phyloP scores from a whole-genome alignment of 2,329 filamentous ascomycete species.

The Botrytis deweyae region DNA sequence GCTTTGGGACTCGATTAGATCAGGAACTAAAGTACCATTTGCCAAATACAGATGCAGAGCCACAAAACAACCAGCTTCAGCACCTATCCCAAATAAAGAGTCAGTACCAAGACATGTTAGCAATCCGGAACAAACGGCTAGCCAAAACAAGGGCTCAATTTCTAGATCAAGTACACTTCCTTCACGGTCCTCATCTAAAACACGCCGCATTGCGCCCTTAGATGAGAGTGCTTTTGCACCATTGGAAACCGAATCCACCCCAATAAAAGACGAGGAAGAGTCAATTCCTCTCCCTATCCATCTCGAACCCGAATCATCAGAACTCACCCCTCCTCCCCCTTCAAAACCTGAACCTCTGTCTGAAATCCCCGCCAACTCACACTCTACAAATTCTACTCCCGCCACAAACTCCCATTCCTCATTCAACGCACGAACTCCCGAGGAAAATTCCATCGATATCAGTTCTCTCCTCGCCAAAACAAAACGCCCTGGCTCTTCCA shows the following conservation, averaged over 20 bases:
- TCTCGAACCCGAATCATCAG: conserved; percentile 23
- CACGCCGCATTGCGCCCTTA: conserved; percentile 21
- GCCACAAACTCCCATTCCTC: not conserved
- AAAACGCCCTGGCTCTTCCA: conserved; percentile 28
- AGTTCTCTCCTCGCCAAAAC: conserved; percentile 38
- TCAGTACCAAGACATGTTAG: not conserved
- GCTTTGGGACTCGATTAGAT: conserved; percentile 78
- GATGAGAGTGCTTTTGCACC: conserved; percentile 30
- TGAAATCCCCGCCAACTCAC: conserved; percentile 15
- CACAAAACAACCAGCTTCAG: conserved; percentile 33
- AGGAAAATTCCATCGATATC: conserved; percentile 28
- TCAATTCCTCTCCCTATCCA: conserved; percentile 8
- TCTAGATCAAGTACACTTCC: conserved; percentile 22
- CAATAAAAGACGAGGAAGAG: conserved; percentile 24
- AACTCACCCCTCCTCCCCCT: conserved; percentile 20
- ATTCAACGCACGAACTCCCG: not conserved
- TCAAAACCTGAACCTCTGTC: conserved; percentile 3
- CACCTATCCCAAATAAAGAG: conserved; percentile 25
- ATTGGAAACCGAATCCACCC: conserved; percentile 18
- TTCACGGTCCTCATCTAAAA: conserved; percentile 23
- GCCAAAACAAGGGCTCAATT: conserved; percentile 3
- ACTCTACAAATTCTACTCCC: conserved; percentile 20
- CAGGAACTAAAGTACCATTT: conserved; percentile 50
- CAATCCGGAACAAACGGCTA: not conserved
- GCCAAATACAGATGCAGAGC: conserved; percentile 45